phyloP scores from a whole-genome alignment of 768 basidiomycete species.

The Calocybe gangraenosa region DNA sequence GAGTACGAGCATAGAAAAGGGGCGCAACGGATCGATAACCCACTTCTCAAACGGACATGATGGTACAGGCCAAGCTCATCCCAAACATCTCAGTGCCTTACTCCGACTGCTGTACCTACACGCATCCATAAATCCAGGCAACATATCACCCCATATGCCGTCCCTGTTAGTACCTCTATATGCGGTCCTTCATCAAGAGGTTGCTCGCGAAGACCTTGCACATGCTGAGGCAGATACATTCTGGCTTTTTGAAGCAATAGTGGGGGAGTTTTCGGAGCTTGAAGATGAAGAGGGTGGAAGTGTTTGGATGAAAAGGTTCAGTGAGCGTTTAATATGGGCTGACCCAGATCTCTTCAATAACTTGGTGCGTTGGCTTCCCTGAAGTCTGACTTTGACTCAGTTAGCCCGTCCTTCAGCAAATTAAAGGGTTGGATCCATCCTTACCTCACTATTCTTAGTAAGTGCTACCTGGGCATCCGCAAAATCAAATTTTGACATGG shows the following conservation, averaged over 20 bases:
- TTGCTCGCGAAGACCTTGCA: constrained; percentile 52
- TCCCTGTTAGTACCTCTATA: constrained; percentile 71
- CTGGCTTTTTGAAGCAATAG: constrained; percentile 74
- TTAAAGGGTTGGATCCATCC: constrained; percentile 63
- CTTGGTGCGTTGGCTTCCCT: constrained; percentile 42
- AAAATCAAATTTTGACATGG: constrained; percentile 2
- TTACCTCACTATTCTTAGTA: constrained; percentile 81
- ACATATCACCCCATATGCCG: constrained; percentile 62
- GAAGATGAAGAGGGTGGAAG: constrained; percentile 62
- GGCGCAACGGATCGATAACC: constrained; percentile 32
- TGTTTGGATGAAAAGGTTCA: constrained; percentile 60
- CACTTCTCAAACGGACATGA: constrained; percentile 44
- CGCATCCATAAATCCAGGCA: constrained; percentile 65
- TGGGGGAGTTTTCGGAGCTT: constrained; percentile 71
- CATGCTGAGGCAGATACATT: constrained; percentile 81
- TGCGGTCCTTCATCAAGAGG: constrained; percentile 55
- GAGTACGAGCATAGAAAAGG: constrained; percentile 21
- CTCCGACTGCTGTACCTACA: constrained; percentile 72
- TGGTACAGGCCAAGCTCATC: constrained; percentile 46
- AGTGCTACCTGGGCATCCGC: constrained; percentile 22
- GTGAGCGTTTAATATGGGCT: constrained; percentile 55
- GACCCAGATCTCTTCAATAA: constrained; percentile 58
- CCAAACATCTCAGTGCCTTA: constrained; percentile 57
- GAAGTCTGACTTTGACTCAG: constrained; percentile 3
- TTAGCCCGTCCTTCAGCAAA: constrained; percentile 34